Percentiles rank a stretch among this genome's conserved stretches.
Conservation (phyloP, 106 monocot species). For the Vanilla planifolia region DNA sequence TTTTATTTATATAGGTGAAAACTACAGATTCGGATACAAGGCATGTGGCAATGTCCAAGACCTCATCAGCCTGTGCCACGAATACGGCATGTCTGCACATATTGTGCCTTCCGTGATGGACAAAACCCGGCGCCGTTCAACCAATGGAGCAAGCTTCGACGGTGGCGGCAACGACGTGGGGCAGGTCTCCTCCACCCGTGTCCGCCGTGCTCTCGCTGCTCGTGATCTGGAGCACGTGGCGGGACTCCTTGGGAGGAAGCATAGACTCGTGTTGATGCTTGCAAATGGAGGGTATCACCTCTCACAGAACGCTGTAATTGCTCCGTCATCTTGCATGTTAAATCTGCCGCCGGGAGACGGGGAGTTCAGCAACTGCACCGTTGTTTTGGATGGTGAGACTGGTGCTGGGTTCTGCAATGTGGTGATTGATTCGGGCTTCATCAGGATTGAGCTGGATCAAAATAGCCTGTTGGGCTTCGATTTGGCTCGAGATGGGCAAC, state of each 20-base stretch:
- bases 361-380: slow-evolving; percentile 47
- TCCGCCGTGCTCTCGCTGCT: slow-evolving; percentile 67
- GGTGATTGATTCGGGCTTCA: slow-evolving; percentile 17
- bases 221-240: slow-evolving; percentile 70
- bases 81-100: slow-evolving; percentile 56
- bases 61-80: slow-evolving; percentile 72
- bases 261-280: slow-evolving; percentile 56
- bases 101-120: slow-evolving; percentile 86
- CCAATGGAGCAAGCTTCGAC: slow-evolving; percentile 26
- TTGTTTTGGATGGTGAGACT: slow-evolving; percentile 39
- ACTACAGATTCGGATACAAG: slow-evolving; percentile 95
- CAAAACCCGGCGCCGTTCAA: slow-evolving; percentile 11
- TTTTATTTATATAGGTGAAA: no score
- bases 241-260: slow-evolving; percentile 74
- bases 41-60: slow-evolving; percentile 82
- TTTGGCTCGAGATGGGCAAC: slow-evolving; percentile 5
- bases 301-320: slow-evolving; percentile 9
- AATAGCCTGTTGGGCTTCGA: not conserved
- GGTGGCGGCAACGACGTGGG: slow-evolving; percentile 29
- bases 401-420: slow-evolving; percentile 37
- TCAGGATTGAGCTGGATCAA: slow-evolving; percentile 41
- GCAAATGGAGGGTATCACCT: slow-evolving; percentile 13
- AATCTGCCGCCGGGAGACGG: slow-evolving; percentile 77
- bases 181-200: slow-evolving; percentile 85
- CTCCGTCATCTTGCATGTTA: slow-evolving; percentile 48